A percentile compares a stretch with the other conserved stretches of the same genome.
These are phyloP conservation scores for Shiraia sp. DNA, from an alignment of 2,329 filamentous ascomycete species.

Conservation along the genomic window DNA sequence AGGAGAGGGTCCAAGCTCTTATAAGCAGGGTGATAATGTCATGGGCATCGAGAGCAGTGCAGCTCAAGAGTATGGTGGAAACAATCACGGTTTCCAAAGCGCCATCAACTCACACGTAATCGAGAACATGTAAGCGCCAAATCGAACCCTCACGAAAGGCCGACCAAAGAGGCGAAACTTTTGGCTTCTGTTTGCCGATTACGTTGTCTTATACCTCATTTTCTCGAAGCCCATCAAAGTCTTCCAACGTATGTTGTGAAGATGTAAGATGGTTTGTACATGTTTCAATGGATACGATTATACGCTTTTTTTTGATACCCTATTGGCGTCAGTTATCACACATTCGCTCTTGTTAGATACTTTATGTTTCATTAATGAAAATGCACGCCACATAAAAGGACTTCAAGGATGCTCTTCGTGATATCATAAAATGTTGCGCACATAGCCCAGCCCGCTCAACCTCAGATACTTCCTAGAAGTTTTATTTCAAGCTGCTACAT, in stretches of 20 bases:
- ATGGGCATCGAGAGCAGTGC: conserved; percentile 22
- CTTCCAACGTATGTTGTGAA: neutral
- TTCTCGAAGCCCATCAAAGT: neutral
- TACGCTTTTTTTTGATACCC: conserved; percentile 11
- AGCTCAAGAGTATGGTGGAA: conserved; percentile 42
- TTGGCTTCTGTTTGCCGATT: no score
- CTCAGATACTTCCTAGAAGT: no score
- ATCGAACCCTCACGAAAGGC: no score
- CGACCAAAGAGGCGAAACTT: neutral
- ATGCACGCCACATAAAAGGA: no score
- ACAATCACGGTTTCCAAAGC: conserved; percentile 67
- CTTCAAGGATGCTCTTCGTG: no score
- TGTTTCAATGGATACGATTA: neutral
- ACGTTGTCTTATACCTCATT: no score
- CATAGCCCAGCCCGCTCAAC: no score
- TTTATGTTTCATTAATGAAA: no score
- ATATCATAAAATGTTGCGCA: no score
- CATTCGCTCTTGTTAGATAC: no score
- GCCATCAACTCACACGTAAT: conserved; percentile 81
- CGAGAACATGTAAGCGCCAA: conserved; percentile 74
- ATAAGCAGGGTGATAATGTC: conserved; percentile 28
- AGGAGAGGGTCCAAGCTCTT: conserved; percentile 60
- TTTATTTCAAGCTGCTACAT: no score
- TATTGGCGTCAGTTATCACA: conserved; percentile 5
- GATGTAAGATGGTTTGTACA: neutral